Evolutionary conservation across 2,329 filamentous ascomycete genomes (phyloP), one percentile per base, ranked within the genome.

Genomic region (Colletotrichum spinosum): DNA sequence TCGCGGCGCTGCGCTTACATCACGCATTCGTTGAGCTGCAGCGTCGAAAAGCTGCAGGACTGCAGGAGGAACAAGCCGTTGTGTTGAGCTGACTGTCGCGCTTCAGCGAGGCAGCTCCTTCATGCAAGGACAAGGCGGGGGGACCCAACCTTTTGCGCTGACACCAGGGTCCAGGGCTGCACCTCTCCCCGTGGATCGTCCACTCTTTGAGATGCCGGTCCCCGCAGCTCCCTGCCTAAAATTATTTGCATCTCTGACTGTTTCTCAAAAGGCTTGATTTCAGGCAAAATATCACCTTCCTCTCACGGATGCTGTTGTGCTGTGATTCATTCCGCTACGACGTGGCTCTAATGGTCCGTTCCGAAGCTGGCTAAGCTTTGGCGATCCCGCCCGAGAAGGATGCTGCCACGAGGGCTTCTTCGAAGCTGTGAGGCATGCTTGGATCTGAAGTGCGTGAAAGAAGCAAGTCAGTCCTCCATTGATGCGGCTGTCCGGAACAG

Each of bases 111-210:
- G 46, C 34, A 33, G 45, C 33, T 52, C 57, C 25, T 50, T 61
- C 62, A 65, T 65, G 62, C 61, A 61, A 55, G 45, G 38, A 55
- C 55, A 55, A 44, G 50, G 55, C 55, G 50, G 25, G 25, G 25
- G 55, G 50, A 49, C 55, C 39, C 45, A 17, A 25, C 33, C 15
- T 35, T 34, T 56, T 41, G 39, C n/a, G 46, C 48, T 44, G 53
- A 46, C 38, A 11, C n/a, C 55, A 64, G 33, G 61, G 61, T 60
- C 55, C 61, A 39, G 55, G 60, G 49, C 13, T 51, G 15, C 25
- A 45, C 45, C 10, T n/a, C 45, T 17, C 33, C 12, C 33, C 50
- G 61, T 42, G 44, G 56, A 65, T 60, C 62, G 34, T 51, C 33
- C 46, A 33, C 34, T 45, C 15, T 34, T 61, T 51, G 41, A 41